Percentiles rank a stretch among this genome's conserved stretches.
These are phyloP conservation scores for Eucalyptus guilfoylei DNA, from an alignment of 345 rosid species.

Conservation along the genomic window DNA sequence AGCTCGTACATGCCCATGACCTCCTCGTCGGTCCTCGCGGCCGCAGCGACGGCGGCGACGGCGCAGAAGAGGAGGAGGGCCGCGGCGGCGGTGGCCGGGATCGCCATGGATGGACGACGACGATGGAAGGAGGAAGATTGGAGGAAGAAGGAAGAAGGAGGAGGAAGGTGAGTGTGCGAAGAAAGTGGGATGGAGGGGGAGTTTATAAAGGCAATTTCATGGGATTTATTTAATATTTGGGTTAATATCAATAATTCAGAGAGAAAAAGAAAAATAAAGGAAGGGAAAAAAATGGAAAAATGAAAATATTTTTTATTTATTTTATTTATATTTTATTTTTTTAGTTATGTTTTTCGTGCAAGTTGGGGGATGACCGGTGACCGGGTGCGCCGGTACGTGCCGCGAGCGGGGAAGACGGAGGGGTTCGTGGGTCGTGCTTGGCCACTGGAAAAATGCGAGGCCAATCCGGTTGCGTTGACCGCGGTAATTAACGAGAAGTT, in stretches of 20 bases:
- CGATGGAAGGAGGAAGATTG: background rate
- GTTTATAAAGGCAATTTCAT: background rate
- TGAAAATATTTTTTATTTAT: background rate
- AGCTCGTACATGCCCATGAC: conserved; percentile 50
- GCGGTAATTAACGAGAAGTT: background rate
- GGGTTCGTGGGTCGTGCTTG: background rate
- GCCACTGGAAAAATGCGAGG: background rate
- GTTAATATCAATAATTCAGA: background rate
- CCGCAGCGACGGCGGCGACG: background rate
- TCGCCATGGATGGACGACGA: background rate
- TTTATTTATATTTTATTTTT: too few relatives aligned
- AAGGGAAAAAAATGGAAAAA: background rate
- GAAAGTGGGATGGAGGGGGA: background rate
- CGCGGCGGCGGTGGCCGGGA: background rate
- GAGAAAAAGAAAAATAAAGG: background rate
- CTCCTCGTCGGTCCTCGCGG: conserved; percentile 61
- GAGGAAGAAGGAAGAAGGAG: background rate
- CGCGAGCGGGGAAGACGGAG: background rate
- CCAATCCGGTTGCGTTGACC: background rate
- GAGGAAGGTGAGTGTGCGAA: background rate
- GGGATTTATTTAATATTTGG: background rate
- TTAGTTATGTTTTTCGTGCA: background rate
- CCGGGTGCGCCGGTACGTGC: background rate
- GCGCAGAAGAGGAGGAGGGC: background rate
- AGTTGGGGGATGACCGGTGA: background rate